A percentile compares a stretch with the other conserved stretches of the same genome.
These are phyloP conservation scores for Globisporangium emineosum DNA, from an alignment of 352 stramenopile species.

Conservation along the genomic window DNA sequence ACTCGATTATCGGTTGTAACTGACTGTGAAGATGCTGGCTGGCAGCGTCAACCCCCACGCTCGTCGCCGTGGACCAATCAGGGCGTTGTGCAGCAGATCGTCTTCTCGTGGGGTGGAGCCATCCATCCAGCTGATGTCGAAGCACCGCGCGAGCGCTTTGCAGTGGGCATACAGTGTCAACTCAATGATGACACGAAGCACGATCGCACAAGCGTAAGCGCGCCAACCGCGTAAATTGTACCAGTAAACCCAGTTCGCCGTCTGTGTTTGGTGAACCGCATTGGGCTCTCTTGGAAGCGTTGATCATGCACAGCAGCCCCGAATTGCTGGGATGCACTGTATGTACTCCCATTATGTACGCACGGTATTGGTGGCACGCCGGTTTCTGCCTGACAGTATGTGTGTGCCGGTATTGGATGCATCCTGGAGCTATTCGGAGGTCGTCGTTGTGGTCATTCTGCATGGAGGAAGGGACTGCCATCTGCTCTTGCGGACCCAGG, in stretches of 20 bases:
- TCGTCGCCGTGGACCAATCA: not conserved
- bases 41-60: not conserved
- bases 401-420: no score
- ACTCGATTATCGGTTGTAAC: no score
- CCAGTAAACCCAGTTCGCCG: not conserved
- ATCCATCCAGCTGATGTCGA: not conserved
- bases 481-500: no score
- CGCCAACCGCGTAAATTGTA: not conserved
- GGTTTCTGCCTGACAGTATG: not conserved
- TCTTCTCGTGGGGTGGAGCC: not conserved
- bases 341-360: not conserved
- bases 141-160: not conserved
- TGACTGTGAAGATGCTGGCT: no score
- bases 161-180: not conserved
- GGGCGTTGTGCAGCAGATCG: not conserved
- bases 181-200: not conserved
- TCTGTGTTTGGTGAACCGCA: not conserved
- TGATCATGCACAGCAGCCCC: not conserved
- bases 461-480: no score
- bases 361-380: not conserved
- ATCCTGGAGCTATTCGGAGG: not conserved
- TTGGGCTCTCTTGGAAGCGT: not conserved
- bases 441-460: not conserved
- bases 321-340: no score
- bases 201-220: not conserved